Evolutionary conservation across 495 filamentous ascomycete species (phyloP), one percentile per base, ranked within the genome.

Genomic region (Lepidopterella palustris): DNA sequence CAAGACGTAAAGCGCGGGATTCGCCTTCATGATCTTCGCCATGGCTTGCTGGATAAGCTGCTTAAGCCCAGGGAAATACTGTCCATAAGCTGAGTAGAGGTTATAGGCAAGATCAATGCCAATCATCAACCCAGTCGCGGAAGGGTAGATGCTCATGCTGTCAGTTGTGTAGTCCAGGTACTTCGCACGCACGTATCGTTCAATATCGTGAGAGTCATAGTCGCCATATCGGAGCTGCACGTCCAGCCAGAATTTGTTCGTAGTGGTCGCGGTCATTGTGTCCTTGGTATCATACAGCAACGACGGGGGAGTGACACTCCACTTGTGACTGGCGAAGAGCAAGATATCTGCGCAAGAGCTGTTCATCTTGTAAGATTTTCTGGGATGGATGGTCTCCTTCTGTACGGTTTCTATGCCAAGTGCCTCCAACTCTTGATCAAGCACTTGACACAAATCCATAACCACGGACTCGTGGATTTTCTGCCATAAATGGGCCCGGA

Each of bases 321-420:
- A 99, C 70, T 97, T 99, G 77, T 96, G 93, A 53, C 89, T 96
- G 18, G 95, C 95, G 69, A 99, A 99, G 40, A 99, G 83, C 45
- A 97, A 80, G 63, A 99, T 97, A 75, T 99, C 95, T 15, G 95
- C 95, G 73, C 95, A 99, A 45, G 93, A 97, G 71, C 92, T 97
- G 79, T 99, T 99, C 95, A 99, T 99, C 82, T 99, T 99, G 81
- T 99, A 99, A 0, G 93, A 97, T 74, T 99, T 99, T 82, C 95
- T 83, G 45, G 95, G 95, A 80, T 99, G 95, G 65, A 99, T 99
- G 0, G 93, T 97, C 77, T 99, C 95, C 76, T 99, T 99, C 72
- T 99, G 95, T 18, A 99, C 95, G 3, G 93, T 93, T 73, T 99
- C 93, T 60, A 99, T 96, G 53, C 95, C 92, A 48, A 99, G 79